Percentiles rank a stretch among this genome's conserved stretches.
Conservation (phyloP, 345 rosid species). For the Brassica carinata region DNA sequence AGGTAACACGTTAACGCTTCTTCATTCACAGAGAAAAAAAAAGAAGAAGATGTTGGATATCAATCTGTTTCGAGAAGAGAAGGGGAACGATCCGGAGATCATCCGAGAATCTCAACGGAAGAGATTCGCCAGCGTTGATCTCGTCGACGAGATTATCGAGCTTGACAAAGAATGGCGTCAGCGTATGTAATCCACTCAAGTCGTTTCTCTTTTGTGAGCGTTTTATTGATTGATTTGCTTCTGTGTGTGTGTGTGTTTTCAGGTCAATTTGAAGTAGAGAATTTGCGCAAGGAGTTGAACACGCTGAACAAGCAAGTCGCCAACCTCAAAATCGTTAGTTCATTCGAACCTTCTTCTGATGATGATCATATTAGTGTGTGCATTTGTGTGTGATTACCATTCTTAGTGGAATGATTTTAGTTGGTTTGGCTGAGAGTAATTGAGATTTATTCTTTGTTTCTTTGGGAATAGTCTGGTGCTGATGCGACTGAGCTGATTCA, state of each 20-base stretch:
- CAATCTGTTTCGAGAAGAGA: conserved; percentile 72
- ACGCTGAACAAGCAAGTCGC: conserved; percentile 67
- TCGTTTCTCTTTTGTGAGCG: no score
- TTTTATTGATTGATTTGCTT: neutral
- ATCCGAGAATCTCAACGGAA: conserved; percentile 78
- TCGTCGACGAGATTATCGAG: conserved; percentile 70
- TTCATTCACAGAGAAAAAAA: no score
- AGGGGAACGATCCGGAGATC: conserved; percentile 70
- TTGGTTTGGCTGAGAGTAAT: no score
- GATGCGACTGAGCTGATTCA: conserved; percentile 48
- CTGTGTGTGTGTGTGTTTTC: neutral
- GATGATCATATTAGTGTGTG: no score
- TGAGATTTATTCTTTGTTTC: neutral
- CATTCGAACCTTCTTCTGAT: neutral
- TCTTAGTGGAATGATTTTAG: no score
- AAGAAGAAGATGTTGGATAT: conserved; percentile 65
- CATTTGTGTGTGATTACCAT: no score
- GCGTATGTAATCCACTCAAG: conserved; percentile 39
- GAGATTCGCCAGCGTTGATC: conserved; percentile 60
- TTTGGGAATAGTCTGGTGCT: neutral
- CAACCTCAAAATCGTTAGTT: conserved; percentile 67
- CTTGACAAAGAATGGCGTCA: conserved; percentile 85
- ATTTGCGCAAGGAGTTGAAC: conserved; percentile 66
- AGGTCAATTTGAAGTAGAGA: conserved; percentile 80
- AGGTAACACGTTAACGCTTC: no score